Evolutionary conservation across 306 rosid genomes (phyloP).

Genomic region (Ormosia emarginata): DNA sequence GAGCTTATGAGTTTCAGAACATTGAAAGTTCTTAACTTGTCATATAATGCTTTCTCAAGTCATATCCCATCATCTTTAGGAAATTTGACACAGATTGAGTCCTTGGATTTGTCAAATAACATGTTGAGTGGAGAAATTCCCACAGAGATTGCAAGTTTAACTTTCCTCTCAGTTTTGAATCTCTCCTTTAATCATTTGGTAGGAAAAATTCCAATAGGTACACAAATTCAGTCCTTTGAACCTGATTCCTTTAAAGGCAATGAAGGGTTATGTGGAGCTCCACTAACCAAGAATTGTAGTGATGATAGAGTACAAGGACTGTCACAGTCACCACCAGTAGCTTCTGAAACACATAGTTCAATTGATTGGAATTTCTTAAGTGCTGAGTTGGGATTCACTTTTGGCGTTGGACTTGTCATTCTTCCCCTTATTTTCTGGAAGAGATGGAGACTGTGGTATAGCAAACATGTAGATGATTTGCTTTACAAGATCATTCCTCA

Average conservation of each 20-base stretch:
- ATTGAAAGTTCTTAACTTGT: constrained; percentile 20
- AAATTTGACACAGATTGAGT: constrained; percentile 14
- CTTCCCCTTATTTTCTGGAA: background rate
- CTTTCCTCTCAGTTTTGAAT: constrained; percentile 20
- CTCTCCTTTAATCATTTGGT: constrained; percentile 36
- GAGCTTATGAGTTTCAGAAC: constrained; percentile 14
- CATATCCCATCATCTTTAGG: constrained; percentile 34
- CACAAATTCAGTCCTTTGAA: constrained; percentile 24
- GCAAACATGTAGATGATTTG: background rate
- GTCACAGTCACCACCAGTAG: background rate
- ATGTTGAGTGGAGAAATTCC: constrained; percentile 22
- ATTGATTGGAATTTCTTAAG: constrained; percentile 1
- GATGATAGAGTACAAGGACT: background rate
- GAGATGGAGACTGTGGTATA: constrained; percentile 15
- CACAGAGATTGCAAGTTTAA: background rate
- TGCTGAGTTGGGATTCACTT: constrained; percentile 14
- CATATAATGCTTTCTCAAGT: constrained; percentile 21
- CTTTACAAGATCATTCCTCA: background rate
- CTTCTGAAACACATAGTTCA: background rate
- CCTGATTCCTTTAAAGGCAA: constrained; percentile 25
- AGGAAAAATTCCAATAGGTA: constrained; percentile 20
- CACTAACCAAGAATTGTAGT: background rate
- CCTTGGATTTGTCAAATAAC: constrained; percentile 36
- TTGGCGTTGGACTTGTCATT: background rate
- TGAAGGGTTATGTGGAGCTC: constrained; percentile 22